Percentiles rank a stretch among this genome's conserved stretches.
Conservation (phyloP, 257 asterid genomes). For the Thymus quinquecostatus region DNA sequence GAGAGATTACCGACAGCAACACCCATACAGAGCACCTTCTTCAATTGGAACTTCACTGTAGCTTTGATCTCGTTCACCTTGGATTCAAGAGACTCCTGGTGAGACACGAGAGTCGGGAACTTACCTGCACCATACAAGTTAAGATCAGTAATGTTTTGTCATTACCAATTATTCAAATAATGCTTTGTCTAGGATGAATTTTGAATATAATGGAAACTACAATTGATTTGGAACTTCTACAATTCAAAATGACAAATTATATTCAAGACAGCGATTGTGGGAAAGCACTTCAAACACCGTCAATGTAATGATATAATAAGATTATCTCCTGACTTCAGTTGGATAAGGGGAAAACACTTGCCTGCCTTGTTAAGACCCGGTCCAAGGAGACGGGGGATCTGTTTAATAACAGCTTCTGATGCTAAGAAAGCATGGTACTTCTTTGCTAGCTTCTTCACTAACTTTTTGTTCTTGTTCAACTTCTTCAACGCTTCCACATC, state of each 20-base stretch:
- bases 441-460: slow-evolving; percentile 70
- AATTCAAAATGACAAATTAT: background rate
- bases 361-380: slow-evolving; percentile 74
- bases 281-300: background rate
- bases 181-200: too few relatives aligned
- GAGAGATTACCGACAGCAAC: slow-evolving; percentile 57
- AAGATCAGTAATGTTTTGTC: background rate
- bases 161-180: too few relatives aligned
- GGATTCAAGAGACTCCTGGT: slow-evolving; percentile 58
- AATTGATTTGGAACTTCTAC: background rate
- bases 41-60: slow-evolving; percentile 54
- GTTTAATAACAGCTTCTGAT: slow-evolving; percentile 60
- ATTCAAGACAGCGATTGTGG: background rate
- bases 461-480: slow-evolving; percentile 58
- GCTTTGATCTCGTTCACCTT: slow-evolving; percentile 64
- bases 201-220: too few relatives aligned
- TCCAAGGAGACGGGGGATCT: slow-evolving; percentile 61
- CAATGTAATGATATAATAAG: background rate
- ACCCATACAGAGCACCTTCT: slow-evolving; percentile 63
- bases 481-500: slow-evolving; percentile 68
- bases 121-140: slow-evolving; percentile 39
- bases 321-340: too few relatives aligned
- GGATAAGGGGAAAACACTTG: slow-evolving; percentile 28
- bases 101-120: slow-evolving; percentile 59
- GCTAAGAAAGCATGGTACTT: slow-evolving; percentile 63